Evolutionary conservation across 495 filamentous ascomycete genomes (phyloP).

Genomic region (Aspergillus olivimuriae): DNA sequence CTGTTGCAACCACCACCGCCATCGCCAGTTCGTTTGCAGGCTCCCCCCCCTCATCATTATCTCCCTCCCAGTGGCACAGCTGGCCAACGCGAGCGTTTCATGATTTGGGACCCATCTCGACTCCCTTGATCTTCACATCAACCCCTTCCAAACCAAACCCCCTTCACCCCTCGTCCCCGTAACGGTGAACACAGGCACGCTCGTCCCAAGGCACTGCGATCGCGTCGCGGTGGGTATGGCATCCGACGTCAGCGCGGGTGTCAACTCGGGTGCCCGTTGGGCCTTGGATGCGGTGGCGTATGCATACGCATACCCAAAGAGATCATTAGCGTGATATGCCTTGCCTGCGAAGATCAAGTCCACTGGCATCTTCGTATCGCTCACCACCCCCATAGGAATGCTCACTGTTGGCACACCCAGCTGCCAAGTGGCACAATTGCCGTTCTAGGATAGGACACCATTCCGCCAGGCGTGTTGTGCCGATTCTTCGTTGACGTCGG

Average conservation of each 20-base stretch:
- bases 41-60: not conserved
- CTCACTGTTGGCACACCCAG: constrained; percentile 10
- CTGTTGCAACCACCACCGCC: not conserved
- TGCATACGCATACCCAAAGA: constrained; percentile 24
- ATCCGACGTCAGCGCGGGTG: not conserved
- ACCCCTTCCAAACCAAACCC: not conserved
- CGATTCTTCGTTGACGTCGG: constrained; percentile 6
- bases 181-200: not conserved
- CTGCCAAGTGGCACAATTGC: constrained; percentile 8
- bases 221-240: not conserved
- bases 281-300: constrained; percentile 11
- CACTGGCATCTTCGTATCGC: constrained; percentile 7
- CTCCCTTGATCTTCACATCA: not conserved
- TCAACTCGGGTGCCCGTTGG: not conserved
- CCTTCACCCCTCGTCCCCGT: not conserved
- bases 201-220: not conserved
- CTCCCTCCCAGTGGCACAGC: not conserved
- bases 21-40: not conserved
- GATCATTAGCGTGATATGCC: constrained; percentile 9
- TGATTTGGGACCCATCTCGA: not conserved
- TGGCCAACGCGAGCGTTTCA: not conserved
- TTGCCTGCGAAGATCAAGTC: constrained; percentile 11
- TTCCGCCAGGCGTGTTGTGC: constrained; percentile 6
- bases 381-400: constrained; percentile 11
- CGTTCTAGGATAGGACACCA: constrained; percentile 12